Evolutionary conservation across 2,329 filamentous ascomycete genomes (phyloP).

Genomic region (Sarocladium kiliense): DNA sequence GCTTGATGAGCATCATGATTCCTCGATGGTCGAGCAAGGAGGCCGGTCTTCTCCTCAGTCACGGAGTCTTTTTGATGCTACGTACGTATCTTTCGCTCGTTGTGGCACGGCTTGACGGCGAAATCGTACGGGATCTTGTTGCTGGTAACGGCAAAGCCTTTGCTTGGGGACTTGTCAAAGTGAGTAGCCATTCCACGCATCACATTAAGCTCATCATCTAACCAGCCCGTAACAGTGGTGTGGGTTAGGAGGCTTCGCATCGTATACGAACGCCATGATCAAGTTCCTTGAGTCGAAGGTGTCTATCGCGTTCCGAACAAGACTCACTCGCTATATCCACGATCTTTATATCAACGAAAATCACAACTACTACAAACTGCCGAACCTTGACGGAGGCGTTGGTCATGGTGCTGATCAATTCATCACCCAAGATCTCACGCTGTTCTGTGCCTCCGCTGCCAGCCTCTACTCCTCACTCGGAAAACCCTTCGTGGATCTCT

Average conservation of each 20-base stretch:
- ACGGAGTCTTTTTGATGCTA: slow-evolving; percentile 83
- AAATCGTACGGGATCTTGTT: slow-evolving; percentile 94
- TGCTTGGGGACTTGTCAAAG: slow-evolving; percentile 80
- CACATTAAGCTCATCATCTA: background rate
- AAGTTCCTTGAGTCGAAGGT: slow-evolving; percentile 98
- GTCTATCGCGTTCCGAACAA: slow-evolving; percentile 93
- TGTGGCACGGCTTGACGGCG: slow-evolving; percentile 87
- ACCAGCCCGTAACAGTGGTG: slow-evolving; percentile 60
- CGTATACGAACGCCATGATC: slow-evolving; percentile 98
- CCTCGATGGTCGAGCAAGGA: slow-evolving; percentile 95
- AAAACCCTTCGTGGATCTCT: slow-evolving; percentile 96
- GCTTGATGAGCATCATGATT: slow-evolving; percentile 95
- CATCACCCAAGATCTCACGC: slow-evolving; percentile 92
- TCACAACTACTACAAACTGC: slow-evolving; percentile 92
- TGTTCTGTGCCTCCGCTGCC: slow-evolving; percentile 90
- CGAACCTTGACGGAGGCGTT: slow-evolving; percentile 87
- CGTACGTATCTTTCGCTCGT: slow-evolving; percentile 91
- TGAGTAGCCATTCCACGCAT: slow-evolving; percentile 22
- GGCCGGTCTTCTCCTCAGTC: slow-evolving; percentile 81
- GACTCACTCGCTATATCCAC: slow-evolving; percentile 93
- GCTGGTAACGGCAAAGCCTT: slow-evolving; percentile 88
- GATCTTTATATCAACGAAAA: slow-evolving; percentile 94
- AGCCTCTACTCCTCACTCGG: slow-evolving; percentile 92
- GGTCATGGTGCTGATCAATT: slow-evolving; percentile 92
- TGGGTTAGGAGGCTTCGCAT: slow-evolving; percentile 85